Evolutionary conservation across 345 rosid species (phyloP).

Genomic region (Brassica juncea): DNA sequence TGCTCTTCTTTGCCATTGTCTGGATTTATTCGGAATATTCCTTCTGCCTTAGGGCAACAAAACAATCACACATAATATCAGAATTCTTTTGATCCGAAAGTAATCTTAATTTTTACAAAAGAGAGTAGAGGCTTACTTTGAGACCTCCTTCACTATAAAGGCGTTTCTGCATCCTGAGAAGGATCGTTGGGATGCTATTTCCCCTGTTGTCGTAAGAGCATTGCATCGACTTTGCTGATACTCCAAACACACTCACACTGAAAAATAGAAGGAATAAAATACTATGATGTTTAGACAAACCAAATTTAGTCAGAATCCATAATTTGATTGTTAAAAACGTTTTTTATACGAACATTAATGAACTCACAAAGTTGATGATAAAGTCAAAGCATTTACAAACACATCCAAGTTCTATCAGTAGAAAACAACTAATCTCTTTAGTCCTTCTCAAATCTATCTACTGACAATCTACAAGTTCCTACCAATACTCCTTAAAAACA

Average conservation of each 20-base stretch:
- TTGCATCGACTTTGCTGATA: conserved; percentile 88
- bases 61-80: conserved; percentile 22
- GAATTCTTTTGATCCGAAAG: not conserved
- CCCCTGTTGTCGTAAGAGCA: conserved; percentile 82
- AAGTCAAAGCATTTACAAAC: not conserved
- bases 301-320: not conserved
- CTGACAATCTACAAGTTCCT: not conserved
- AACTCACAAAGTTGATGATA: not conserved
- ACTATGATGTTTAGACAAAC: not conserved
- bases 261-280: not conserved
- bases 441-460: not conserved
- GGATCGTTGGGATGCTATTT: conserved; percentile 89
- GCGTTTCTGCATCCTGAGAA: conserved; percentile 84
- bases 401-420: not conserved
- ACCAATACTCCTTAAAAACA: not conserved
- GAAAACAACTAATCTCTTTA: not conserved
- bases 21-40: conserved; percentile 86
- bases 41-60: conserved; percentile 71
- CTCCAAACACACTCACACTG: conserved; percentile 92
- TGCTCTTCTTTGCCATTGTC: conserved; percentile 76
- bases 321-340: not conserved
- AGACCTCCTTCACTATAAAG: conserved; percentile 79
- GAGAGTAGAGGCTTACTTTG: conserved; percentile 50
- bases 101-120: not conserved
- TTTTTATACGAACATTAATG: not conserved